These are phyloP conservation scores for Penicillium cataractarum DNA, from an alignment of 495 filamentous ascomycete genomes.

Conservation along the genomic window DNA sequence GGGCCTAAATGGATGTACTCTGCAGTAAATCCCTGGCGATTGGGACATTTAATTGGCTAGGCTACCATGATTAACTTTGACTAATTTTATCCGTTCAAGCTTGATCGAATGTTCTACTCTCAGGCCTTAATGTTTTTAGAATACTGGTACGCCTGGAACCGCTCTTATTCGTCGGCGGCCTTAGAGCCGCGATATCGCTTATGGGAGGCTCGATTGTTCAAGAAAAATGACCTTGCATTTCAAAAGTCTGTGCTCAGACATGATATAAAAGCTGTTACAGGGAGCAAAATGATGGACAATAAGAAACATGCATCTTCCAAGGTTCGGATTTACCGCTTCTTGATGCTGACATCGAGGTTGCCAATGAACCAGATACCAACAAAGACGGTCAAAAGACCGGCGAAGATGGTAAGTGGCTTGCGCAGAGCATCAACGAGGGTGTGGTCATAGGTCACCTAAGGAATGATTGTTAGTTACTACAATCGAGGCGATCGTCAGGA, in stretches of 20 bases:
- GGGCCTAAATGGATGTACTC: no score
- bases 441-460: slow-evolving; percentile 78
- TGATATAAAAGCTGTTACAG: slow-evolving; percentile 9
- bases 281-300: slow-evolving; percentile 4
- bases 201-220: not conserved
- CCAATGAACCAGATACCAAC: slow-evolving; percentile 74
- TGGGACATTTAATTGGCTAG: no score
- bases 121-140: no score
- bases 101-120: not conserved
- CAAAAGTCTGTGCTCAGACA: not conserved
- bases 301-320: not conserved
- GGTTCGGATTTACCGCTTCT: slow-evolving; percentile 44
- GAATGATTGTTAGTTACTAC: slow-evolving; percentile 11
- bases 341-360: slow-evolving; percentile 74
- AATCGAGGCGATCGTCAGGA: not conserved
- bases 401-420: slow-evolving; percentile 84
- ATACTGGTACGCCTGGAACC: not conserved
- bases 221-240: not conserved
- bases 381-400: slow-evolving; percentile 75
- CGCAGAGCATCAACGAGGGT: slow-evolving; percentile 73
- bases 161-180: not conserved
- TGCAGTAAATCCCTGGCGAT: no score
- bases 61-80: no score
- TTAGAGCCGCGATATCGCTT: not conserved
- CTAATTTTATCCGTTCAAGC: not conserved